Evolutionary conservation across 768 basidiomycete genomes (phyloP).

Genomic region (Antrodiella citrinella): DNA sequence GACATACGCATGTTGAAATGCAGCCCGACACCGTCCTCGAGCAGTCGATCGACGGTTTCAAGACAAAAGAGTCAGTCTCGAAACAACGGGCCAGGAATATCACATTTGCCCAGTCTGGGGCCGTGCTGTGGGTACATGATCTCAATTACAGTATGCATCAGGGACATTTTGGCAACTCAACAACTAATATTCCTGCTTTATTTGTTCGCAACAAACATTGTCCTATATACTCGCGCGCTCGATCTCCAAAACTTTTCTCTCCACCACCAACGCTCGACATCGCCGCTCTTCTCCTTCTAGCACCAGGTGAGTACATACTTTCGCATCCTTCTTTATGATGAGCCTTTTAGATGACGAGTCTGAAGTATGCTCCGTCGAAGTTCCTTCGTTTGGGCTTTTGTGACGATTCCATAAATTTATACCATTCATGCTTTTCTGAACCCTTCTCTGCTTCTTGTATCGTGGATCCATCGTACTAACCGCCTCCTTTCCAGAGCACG

Average conservation of each 20-base stretch:
- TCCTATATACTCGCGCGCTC: background rate
- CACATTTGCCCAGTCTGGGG: too few relatives aligned
- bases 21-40: too few relatives aligned
- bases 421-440: slow-evolving; percentile 97
- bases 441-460: slow-evolving; percentile 16
- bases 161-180: too few relatives aligned
- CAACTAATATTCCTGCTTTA: too few relatives aligned
- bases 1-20: too few relatives aligned
- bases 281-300: background rate
- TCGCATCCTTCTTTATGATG: slow-evolving; percentile 29
- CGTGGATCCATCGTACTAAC: slow-evolving; percentile 12
- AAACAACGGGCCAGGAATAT: too few relatives aligned
- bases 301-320: slow-evolving; percentile 5
- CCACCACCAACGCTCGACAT: background rate
- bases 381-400: slow-evolving; percentile 43
- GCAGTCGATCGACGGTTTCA: too few relatives aligned
- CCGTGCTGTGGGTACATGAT: too few relatives aligned
- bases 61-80: too few relatives aligned
- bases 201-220: background rate
- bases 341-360: slow-evolving; percentile 74
- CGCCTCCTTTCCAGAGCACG: slow-evolving; percentile 1
- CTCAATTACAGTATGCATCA: too few relatives aligned
- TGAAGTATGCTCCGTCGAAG: slow-evolving; percentile 48
- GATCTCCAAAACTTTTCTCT: background rate
- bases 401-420: slow-evolving; percentile 61